phyloP scores from a whole-genome alignment of 2,329 filamentous ascomycete genomes.

The Pseudogymnoascus sp. region DNA sequence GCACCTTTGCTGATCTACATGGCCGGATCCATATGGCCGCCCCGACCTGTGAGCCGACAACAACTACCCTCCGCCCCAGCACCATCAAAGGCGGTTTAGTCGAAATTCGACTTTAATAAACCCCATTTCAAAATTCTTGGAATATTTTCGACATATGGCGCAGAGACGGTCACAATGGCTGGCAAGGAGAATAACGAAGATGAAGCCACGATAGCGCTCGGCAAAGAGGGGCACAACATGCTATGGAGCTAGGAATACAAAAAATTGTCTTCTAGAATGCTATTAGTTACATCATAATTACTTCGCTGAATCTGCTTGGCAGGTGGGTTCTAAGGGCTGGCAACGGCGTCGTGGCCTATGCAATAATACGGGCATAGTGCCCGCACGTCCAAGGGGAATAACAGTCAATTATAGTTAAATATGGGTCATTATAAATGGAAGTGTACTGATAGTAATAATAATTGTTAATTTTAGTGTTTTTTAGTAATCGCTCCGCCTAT shows the following conservation, averaged over 20 bases:
- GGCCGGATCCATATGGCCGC: neutral
- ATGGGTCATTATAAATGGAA: neutral
- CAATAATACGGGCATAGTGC: neutral
- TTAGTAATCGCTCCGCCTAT: neutral
- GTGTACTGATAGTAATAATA: neutral
- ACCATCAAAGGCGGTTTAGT: neutral
- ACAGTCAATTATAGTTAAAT: neutral
- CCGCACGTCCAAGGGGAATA: neutral
- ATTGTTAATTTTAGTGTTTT: neutral
- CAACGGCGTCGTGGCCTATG: neutral
- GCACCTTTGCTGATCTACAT: neutral
- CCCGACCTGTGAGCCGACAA: neutral
- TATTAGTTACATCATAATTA: slow-evolving; percentile 33
- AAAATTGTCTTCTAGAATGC: slow-evolving; percentile 58
- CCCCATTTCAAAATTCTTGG: neutral
- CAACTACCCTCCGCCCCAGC: neutral
- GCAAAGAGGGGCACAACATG: slow-evolving; percentile 43
- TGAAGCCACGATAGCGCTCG: slow-evolving; percentile 23
- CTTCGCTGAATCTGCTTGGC: neutral
- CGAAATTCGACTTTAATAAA: neutral
- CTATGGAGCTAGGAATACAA: slow-evolving; percentile 57
- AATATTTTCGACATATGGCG: neutral
- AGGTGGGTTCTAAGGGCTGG: neutral
- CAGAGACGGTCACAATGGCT: neutral
- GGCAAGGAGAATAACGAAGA: neutral